phyloP scores from a whole-genome alignment of 192 early-diverging fungal species.

The Lobosporangium transversale region DNA sequence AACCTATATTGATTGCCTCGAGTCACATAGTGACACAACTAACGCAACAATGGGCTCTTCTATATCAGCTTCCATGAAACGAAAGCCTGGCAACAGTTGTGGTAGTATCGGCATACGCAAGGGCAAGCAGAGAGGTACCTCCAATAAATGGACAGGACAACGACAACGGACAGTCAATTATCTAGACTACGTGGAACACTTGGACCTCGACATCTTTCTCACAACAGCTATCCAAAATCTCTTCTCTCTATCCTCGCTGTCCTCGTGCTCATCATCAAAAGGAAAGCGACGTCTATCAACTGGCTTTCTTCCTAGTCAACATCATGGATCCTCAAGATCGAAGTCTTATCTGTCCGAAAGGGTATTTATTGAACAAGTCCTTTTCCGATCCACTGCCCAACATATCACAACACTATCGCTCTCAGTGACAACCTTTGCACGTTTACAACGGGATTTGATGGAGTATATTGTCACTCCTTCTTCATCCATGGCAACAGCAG shows the following conservation, averaged over 20 bases:
- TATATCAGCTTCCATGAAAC: too few relatives aligned
- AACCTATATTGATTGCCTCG: too few relatives aligned
- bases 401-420: conserved; percentile 31
- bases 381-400: conserved; percentile 11
- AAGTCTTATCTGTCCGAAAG: conserved; percentile 8
- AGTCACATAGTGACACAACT: too few relatives aligned
- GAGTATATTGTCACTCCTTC: background rate
- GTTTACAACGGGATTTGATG: conserved; percentile 22
- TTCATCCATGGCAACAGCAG: background rate
- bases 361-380: conserved; percentile 12
- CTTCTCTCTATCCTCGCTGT: conserved; percentile 1
- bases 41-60: too few relatives aligned
- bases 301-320: too few relatives aligned
- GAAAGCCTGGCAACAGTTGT: too few relatives aligned
- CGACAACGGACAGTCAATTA: conserved; percentile 18
- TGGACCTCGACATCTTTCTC: conserved; percentile 29
- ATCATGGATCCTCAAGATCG: background rate
- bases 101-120: too few relatives aligned
- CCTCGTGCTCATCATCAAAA: background rate
- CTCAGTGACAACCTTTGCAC: conserved; percentile 16
- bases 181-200: conserved; percentile 28
- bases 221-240: conserved; percentile 6
- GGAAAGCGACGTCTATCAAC: background rate
- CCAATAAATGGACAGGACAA: too few relatives aligned
- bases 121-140: too few relatives aligned